A percentile compares a stretch with the other conserved stretches of the same genome.
Conservation (phyloP, 306 rosid genomes). For the Abrus precatorius region DNA sequence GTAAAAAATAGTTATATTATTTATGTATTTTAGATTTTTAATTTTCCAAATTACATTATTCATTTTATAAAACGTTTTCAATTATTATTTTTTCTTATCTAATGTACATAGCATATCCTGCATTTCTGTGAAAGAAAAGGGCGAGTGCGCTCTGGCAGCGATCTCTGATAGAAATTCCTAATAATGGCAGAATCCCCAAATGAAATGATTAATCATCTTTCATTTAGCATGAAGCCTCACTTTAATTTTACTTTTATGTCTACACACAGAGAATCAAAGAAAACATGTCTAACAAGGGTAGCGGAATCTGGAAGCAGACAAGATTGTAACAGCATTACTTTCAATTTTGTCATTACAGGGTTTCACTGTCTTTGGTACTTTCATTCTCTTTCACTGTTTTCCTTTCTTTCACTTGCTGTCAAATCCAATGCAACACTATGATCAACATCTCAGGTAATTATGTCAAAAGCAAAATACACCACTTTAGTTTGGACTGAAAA, state of each 20-base stretch:
- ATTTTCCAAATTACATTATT: too few relatives aligned
- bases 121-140: too few relatives aligned
- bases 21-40: too few relatives aligned
- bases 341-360: constrained; percentile 10
- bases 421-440: constrained; percentile 42
- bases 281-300: constrained; percentile 16
- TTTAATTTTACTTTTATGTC: background rate
- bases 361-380: constrained; percentile 3
- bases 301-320: constrained; percentile 30
- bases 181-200: background rate
- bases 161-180: background rate
- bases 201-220: background rate
- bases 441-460: constrained; percentile 18
- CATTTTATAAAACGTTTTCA: too few relatives aligned
- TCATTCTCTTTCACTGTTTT: constrained; percentile 12
- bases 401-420: constrained; percentile 24
- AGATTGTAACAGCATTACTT: background rate
- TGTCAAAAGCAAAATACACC: constrained; percentile 25
- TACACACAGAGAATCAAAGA: background rate
- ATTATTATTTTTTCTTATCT: too few relatives aligned
- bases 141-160: too few relatives aligned
- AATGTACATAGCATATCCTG: too few relatives aligned
- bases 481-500: constrained; percentile 6
- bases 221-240: background rate
- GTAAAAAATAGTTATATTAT: too few relatives aligned